phyloP scores from a whole-genome alignment of 2,329 filamentous ascomycete species.

The Fusarium cicatricum region DNA sequence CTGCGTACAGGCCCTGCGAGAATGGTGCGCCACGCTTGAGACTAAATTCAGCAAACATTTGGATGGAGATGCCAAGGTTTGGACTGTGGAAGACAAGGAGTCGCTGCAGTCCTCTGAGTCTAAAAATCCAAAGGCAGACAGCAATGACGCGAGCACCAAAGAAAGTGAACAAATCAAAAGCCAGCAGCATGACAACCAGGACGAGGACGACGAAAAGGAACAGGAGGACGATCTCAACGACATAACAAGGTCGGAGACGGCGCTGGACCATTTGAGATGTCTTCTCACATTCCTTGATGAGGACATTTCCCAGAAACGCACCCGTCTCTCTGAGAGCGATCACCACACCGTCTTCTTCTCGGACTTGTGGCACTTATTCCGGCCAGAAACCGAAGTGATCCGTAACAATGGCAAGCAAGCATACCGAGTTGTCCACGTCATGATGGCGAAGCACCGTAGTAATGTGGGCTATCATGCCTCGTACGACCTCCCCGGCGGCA shows the following conservation, averaged over 20 bases:
- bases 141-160: too few relatives aligned
- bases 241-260: background rate
- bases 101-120: too few relatives aligned
- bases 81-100: too few relatives aligned
- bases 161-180: too few relatives aligned
- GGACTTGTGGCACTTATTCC: slow-evolving; percentile 15
- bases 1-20: background rate
- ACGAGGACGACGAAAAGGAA: background rate
- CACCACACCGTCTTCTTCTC: slow-evolving; percentile 7
- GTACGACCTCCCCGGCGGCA: too few relatives aligned
- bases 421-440: slow-evolving; percentile 6
- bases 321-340: background rate
- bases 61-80: background rate
- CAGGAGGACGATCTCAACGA: background rate
- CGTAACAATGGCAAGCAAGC: slow-evolving; percentile 1
- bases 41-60: background rate
- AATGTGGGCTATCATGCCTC: too few relatives aligned
- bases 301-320: background rate
- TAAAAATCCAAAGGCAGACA: too few relatives aligned
- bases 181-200: background rate
- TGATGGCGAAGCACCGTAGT: too few relatives aligned
- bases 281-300: background rate
- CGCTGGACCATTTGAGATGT: slow-evolving; percentile 1
- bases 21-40: background rate
- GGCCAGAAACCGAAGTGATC: slow-evolving; percentile 6